Conservation (phyloP, 345 rosid species). For the Aquilaria malaccensis region DNA sequence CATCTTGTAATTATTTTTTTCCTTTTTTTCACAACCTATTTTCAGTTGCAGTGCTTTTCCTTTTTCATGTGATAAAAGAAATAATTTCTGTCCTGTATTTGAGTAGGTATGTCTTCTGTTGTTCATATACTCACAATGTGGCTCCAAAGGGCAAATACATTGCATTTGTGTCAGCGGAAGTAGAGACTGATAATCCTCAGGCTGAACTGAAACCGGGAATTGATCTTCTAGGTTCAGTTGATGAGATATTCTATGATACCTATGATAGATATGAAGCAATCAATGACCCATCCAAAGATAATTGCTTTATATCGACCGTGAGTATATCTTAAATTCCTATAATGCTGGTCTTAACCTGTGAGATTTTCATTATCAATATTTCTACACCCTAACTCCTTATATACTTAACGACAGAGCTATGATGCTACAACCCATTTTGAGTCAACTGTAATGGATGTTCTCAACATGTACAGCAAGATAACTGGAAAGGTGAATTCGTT, state of each 20-base stretch:
- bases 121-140: constrained; percentile 89
- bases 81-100: background rate
- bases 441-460: constrained; percentile 75
- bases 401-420: constrained; percentile 54
- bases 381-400: constrained; percentile 12
- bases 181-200: constrained; percentile 77
- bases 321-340: constrained; percentile 18
- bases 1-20: too few relatives aligned
- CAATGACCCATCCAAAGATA: constrained; percentile 75
- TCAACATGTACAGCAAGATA: constrained; percentile 72
- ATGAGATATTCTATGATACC: constrained; percentile 76
- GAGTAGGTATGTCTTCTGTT: constrained; percentile 65
- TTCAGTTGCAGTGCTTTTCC: too few relatives aligned
- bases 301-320: constrained; percentile 86
- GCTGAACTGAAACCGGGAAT: constrained; percentile 75
- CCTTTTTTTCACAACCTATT: too few relatives aligned
- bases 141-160: constrained; percentile 94
- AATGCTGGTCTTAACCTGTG: background rate
- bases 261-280: constrained; percentile 80
- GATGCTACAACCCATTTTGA: constrained; percentile 95
- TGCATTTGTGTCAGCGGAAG: constrained; percentile 88
- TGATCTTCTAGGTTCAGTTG: constrained; percentile 75
- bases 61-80: too few relatives aligned
- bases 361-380: background rate
- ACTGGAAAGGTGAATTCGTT: constrained; percentile 69